phyloP scores from a whole-genome alignment of 306 rosid species.

The Urtica urens region DNA sequence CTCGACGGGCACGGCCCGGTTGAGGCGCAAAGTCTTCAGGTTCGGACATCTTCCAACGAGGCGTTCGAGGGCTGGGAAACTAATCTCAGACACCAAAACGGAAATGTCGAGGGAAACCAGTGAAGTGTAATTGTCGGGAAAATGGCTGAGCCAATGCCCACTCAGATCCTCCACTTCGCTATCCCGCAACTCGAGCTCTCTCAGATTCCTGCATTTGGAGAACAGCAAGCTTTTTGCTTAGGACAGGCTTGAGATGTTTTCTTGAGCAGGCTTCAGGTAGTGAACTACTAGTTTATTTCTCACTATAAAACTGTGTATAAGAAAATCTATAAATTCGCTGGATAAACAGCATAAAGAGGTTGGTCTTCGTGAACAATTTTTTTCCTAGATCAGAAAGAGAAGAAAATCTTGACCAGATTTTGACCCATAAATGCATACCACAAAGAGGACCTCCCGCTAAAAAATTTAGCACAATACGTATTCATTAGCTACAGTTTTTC shows the following conservation, averaged over 20 bases:
- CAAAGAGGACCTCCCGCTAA: too few species aligned
- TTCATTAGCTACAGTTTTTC: too few species aligned
- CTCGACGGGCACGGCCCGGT: slow-evolving; percentile 72
- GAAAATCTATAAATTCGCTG: too few species aligned
- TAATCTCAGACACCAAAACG: slow-evolving; percentile 72
- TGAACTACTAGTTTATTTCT: too few species aligned
- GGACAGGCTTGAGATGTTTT: slow-evolving; percentile 7
- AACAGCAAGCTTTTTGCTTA: not conserved
- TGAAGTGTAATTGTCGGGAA: slow-evolving; percentile 79
- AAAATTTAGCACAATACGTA: too few species aligned
- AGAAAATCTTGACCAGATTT: too few species aligned
- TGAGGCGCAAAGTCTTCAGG: slow-evolving; percentile 71
- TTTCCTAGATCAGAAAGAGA: too few species aligned
- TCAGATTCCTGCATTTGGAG: slow-evolving; percentile 60
- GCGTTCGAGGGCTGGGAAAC: slow-evolving; percentile 69
- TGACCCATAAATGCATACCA: too few species aligned
- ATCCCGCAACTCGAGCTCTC: slow-evolving; percentile 80
- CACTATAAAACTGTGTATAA: too few species aligned
- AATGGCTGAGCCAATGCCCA: slow-evolving; percentile 92
- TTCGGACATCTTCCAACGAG: slow-evolving; percentile 71
- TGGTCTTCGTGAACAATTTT: too few species aligned
- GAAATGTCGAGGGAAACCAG: slow-evolving; percentile 81
- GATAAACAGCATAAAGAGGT: too few species aligned
- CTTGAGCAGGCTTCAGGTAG: too few species aligned
- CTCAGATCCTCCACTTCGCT: slow-evolving; percentile 78